Base-by-base conservation (phyloP, 2,329 filamentous ascomycete species). In the Venturia carpophila region DNA sequence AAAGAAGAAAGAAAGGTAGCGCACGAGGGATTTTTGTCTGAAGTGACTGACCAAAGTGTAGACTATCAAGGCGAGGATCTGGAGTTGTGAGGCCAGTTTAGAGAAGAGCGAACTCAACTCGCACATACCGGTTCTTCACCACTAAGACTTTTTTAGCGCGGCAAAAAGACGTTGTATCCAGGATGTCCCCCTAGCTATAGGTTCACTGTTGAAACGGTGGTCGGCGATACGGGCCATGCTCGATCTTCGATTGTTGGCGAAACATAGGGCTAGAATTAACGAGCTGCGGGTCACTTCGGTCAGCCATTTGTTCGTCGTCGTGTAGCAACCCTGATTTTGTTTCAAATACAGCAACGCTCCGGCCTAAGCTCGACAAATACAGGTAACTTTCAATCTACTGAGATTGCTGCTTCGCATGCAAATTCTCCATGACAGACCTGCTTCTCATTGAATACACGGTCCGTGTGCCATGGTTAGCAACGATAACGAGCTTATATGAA, bases 401-500 rank as follows among this genome's bases (percentile, higher is more conserved):
- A 58, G 2, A 58, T 34, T 37, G 30, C 6, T 21, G 52, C 52
- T 58, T 58, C 52, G 30, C 9, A 34, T 9, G 5, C 30, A 19
- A 3, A 58, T 37, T 37, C 27, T 58, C 30, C 52, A 58, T n/a
- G 52, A 3, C 30, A 58, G 17, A 37, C 27, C 52, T 37, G 19
- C 30, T 58, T 58, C 24, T 27, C 52, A 39, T 37, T 15, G 30
- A 58, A n/a, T 15, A 11, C 17, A 58, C 17, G 52, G 52, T n/a
- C 15, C 52, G 27, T 58, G 52, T 7, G 30, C 30, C 30, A 34
- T 6, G 6, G 30, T 34, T 34, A n/a, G 30, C 30, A 58, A 58
- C 52, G 52, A 58, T 58, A 58, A 58, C 52, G 52, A 58, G 52
- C 52, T n/a, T 37, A 58, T 34, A 58, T 58, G 30, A 58, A 58